Conservation (phyloP, 495 filamentous ascomycete genomes). For the Daldinia grandis region DNA sequence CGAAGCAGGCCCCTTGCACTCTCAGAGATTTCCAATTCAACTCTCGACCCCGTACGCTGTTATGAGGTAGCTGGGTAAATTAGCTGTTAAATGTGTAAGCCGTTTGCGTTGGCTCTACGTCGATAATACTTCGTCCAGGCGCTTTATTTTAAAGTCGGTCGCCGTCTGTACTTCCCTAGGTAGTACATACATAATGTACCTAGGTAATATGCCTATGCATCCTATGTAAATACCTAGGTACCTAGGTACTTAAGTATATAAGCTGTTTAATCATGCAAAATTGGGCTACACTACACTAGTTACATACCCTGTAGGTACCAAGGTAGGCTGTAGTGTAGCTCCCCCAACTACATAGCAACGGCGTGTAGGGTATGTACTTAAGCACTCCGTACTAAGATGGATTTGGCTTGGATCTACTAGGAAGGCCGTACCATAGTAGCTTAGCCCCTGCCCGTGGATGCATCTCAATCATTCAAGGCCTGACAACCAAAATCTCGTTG, state of each 20-base stretch:
- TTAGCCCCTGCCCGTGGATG: constrained; percentile 42
- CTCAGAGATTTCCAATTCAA: background rate
- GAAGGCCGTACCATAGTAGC: constrained; percentile 23
- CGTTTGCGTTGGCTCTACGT: background rate
- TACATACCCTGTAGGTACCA: constrained; percentile 7
- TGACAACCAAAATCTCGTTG: constrained; percentile 41
- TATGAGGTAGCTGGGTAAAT: background rate
- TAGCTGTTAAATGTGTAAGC: background rate
- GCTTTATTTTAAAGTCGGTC: background rate
- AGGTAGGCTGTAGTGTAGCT: constrained; percentile 13
- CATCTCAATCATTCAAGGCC: constrained; percentile 43
- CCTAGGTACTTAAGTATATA: background rate
- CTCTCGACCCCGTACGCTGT: background rate
- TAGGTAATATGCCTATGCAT: background rate
- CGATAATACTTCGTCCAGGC: background rate
- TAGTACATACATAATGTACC: background rate
- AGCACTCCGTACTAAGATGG: constrained; percentile 34
- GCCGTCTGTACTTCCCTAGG: background rate
- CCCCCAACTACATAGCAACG: constrained; percentile 18
- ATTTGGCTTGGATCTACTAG: constrained; percentile 37
- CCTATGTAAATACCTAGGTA: background rate
- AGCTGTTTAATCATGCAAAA: constrained; percentile 5
- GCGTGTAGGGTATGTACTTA: constrained; percentile 9
- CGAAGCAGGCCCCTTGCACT: background rate
- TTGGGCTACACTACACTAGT: constrained; percentile 6